Base-by-base conservation (phyloP, 1,284 basidiomycete genomes). In the Coniferiporia sulphurascens region DNA sequence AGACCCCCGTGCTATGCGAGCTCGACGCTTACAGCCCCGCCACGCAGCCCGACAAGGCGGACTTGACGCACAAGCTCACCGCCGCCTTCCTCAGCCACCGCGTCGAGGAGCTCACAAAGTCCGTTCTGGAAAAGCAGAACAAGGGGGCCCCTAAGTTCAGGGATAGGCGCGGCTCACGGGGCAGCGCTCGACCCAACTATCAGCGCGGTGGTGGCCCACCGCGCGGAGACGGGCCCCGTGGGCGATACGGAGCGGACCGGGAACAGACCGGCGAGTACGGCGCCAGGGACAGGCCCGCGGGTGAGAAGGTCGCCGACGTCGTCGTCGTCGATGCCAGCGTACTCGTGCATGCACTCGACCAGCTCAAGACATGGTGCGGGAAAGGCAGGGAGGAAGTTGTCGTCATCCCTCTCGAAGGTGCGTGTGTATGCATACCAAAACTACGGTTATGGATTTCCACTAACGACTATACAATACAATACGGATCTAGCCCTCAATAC, bases 321-420 rank as follows among this genome's bases (percentile, higher is more conserved):
- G 76, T 93, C 27, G 83, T 95, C 34, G 81, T 95, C 44, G 94
- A 96, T 69, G 90, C 90, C 0, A 94, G 90, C 65, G 90, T 94
- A 6, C 79, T 96, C 56, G 81, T 97, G 48, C 89, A 95, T 72
- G 89, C 89, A 0, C 76, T 94, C 15, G 84, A 86, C 59, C 84
- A 87, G 60, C 80, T 96, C 58, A 91, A 92, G 76, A 83, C 83
- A 56, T 91, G 89, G 89, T 93, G 82, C 75, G 83, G 75, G 68
- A 85, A 88, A 1, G 84, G 83, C 1, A 76, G 85, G 35, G 73
- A 85, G 65, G 83, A 92, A 72, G 70, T 89, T 58, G 69, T 95
- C 58, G 82, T 97, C 59, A 78, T 97, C 44, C 94, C 94, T 1
- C 81, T 92, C 21, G 94, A 96, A 82, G 90, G 92, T 93, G 66